These are phyloP conservation scores for Talaromyces sp. DNA, from an alignment of 2,329 filamentous ascomycete genomes.

Conservation along the genomic window DNA sequence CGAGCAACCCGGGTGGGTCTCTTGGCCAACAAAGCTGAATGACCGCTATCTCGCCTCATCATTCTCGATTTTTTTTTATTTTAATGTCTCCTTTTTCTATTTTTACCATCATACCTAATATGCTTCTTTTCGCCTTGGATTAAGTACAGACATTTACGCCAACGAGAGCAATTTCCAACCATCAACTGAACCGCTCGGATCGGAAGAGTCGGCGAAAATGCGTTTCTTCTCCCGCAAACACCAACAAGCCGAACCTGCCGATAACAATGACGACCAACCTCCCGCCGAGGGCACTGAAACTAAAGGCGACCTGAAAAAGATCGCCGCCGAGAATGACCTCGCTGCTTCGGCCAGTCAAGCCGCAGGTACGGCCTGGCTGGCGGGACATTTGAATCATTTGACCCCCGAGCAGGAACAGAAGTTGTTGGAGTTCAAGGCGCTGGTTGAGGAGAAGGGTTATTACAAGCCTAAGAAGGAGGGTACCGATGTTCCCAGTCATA, in stretches of 20 bases:
- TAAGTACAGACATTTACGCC: no score
- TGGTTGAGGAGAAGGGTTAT: constrained; percentile 62
- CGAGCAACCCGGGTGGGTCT: neutral
- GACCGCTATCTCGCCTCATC: neutral
- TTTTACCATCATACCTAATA: neutral
- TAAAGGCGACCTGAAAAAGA: constrained; percentile 25
- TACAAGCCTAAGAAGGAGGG: constrained; percentile 37
- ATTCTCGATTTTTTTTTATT: neutral
- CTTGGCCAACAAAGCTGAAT: neutral
- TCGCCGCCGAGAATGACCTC: constrained; percentile 35
- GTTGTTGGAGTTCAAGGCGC: constrained; percentile 67
- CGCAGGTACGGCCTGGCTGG: constrained; percentile 36
- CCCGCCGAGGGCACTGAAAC: constrained; percentile 3
- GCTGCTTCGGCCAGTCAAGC: constrained; percentile 36
- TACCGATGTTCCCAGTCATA: constrained; percentile 41
- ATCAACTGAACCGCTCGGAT: neutral
- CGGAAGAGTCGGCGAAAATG: neutral
- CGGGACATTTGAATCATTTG: constrained; percentile 77
- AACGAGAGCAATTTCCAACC: no score
- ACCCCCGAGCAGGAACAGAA: constrained; percentile 64
- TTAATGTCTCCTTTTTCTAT: neutral
- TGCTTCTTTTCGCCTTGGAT: no score
- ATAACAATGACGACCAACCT: constrained; percentile 20
- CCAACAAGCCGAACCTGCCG: neutral
- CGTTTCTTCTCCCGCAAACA: constrained; percentile 15